phyloP scores from a whole-genome alignment of 176 grass and related monocot genomes.

The Paspalum notatum region DNA sequence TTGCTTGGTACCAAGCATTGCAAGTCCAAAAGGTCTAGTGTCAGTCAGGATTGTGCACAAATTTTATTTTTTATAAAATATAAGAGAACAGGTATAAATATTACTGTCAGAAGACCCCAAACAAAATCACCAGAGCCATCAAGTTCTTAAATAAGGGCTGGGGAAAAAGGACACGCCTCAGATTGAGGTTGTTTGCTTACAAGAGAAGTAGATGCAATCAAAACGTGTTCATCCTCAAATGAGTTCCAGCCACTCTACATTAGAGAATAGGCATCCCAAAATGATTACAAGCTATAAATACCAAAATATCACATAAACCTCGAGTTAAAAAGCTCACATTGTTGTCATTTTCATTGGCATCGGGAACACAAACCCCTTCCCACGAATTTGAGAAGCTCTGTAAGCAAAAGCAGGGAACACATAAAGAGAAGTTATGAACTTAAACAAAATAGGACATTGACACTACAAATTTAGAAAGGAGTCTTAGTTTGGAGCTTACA shows the following conservation, averaged over 20 bases:
- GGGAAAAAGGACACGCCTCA: background rate
- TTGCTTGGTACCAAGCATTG: background rate
- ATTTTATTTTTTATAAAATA: slow-evolving; percentile 2
- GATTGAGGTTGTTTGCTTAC: slow-evolving; percentile 24
- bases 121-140: slow-evolving; percentile 11
- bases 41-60: background rate
- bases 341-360: background rate
- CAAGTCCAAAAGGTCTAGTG: background rate
- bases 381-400: slow-evolving; percentile 47
- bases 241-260: slow-evolving; percentile 13
- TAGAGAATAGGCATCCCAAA: background rate
- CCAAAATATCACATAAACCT: background rate
- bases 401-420: background rate
- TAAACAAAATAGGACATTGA: background rate
- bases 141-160: background rate
- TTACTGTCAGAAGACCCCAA: background rate
- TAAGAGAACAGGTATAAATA: background rate
- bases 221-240: slow-evolving; percentile 15
- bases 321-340: slow-evolving; percentile 20
- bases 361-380: slow-evolving; percentile 28
- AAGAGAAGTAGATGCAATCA: slow-evolving; percentile 1
- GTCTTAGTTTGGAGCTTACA: slow-evolving; percentile 22
- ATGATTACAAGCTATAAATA: slow-evolving; percentile 4
- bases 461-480: background rate
- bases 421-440: background rate